A percentile compares a stretch with the other conserved stretches of the same genome.
Conservation (phyloP, 176 grass and related monocot genomes). For the Panicum miliaceum region DNA sequence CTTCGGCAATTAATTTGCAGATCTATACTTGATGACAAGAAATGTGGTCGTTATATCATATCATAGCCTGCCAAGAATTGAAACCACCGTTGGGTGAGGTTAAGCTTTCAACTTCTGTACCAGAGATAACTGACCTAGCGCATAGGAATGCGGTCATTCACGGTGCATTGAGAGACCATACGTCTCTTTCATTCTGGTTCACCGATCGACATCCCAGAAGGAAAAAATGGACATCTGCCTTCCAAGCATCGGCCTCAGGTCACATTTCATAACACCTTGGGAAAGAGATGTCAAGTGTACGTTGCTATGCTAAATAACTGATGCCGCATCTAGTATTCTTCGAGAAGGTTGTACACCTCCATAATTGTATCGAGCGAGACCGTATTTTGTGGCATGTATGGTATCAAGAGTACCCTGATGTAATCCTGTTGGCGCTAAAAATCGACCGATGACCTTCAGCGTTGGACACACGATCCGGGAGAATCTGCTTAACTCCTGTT, state of each 20-base stretch:
- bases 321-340: neutral
- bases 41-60: neutral
- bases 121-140: neutral
- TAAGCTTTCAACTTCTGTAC: constrained; percentile 9
- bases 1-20: neutral
- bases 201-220: constrained; percentile 42
- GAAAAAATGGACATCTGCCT: neutral
- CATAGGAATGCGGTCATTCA: neutral
- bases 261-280: constrained; percentile 8
- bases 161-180: neutral
- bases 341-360: neutral
- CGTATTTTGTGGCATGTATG: neutral
- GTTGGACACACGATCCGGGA: too few relatives aligned
- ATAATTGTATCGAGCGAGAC: neutral
- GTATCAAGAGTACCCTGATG: neutral
- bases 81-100: neutral
- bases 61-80: neutral
- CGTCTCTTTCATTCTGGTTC: constrained; percentile 39
- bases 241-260: constrained; percentile 38
- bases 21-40: neutral
- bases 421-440: too few relatives aligned
- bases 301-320: neutral
- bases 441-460: too few relatives aligned
- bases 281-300: neutral
- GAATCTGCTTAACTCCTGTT: too few relatives aligned